These are phyloP conservation scores for Neofusicoccum kwambonambiense DNA, from an alignment of 2,329 filamentous ascomycete genomes.

Conservation along the genomic window DNA sequence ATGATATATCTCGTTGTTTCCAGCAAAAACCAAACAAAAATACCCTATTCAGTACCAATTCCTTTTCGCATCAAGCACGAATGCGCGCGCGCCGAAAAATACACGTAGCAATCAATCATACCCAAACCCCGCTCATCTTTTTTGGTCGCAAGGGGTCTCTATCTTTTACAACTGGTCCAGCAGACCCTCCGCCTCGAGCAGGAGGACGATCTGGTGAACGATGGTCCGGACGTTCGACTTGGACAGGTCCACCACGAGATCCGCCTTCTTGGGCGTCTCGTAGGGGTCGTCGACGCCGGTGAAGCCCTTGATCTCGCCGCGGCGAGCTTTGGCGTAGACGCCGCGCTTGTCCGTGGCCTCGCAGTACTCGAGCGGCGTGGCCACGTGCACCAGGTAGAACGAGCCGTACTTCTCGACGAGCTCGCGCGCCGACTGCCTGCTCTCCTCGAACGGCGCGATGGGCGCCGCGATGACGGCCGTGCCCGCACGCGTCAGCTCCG, in stretches of 20 bases:
- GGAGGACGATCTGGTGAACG: slow-evolving; percentile 92
- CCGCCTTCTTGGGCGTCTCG: slow-evolving; percentile 76
- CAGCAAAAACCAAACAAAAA: not conserved
- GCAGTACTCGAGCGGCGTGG: slow-evolving; percentile 85
- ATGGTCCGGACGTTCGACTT: slow-evolving; percentile 88
- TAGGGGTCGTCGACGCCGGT: slow-evolving; percentile 98
- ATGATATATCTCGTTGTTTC: not conserved
- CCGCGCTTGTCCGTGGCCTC: slow-evolving; percentile 95
- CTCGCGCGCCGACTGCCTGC: slow-evolving; percentile 75
- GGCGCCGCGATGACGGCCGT: slow-evolving; percentile 94
- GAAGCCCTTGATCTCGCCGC: slow-evolving; percentile 95
- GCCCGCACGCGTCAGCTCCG: slow-evolving; percentile 88
- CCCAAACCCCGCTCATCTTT: not conserved
- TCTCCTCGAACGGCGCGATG: slow-evolving; percentile 86
- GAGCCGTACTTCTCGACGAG: slow-evolving; percentile 83
- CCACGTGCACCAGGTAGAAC: slow-evolving; percentile 95
- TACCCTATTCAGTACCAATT: not conserved
- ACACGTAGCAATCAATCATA: not conserved
- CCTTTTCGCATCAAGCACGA: not conserved
- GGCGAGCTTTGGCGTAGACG: slow-evolving; percentile 79
- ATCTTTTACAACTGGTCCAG: slow-evolving; percentile 61
- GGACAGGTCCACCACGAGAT: slow-evolving; percentile 80
- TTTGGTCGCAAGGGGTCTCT: not conserved
- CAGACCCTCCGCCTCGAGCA: slow-evolving; percentile 86
- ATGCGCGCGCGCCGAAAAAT: not conserved